Base-by-base conservation (phyloP, 805 yeast genomes). In the Starmerella sirachaensis region DNA sequence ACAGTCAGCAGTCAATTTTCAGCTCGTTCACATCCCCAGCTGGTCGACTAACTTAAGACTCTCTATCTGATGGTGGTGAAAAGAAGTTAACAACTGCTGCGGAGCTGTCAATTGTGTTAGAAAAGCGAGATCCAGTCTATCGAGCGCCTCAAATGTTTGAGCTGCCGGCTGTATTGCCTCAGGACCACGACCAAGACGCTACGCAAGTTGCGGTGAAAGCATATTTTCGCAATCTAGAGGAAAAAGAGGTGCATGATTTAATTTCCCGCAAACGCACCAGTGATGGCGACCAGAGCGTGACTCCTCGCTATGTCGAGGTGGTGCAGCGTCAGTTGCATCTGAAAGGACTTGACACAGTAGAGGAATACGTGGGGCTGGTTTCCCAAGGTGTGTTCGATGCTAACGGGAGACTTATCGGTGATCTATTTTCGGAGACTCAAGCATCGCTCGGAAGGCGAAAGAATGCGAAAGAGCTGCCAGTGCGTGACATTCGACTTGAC, bases 291-390 rank as follows among this genome's bases (percentile, higher is more conserved):
- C 33, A 14, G 5, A 23, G 22, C 28, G 24, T 5, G 23, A 19
- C 18, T 11, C 13, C 19, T 13, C 27, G 14, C 7, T 33, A 25
- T 16, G 35, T 38, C 21, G 42, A 33, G 38, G 14, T 14, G n/a
- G 16, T 33, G 18, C 6, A 4, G n/a, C 12, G 3, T 4, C 11
- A 13, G n/a, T 7, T 17, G 23, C 16, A 8, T 9, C 22, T 31
- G 6, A 16, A 16, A 10, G 33, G 36, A n/a, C n/a, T n/a, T n/a
- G n/a, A n/a, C n/a, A n/a, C n/a, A 6, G 24, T 11, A 12, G 11
- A 29, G 16, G 20, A 31, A 8, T 45, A 31, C 22, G 20, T 42
- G 10, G 49, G 49, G 6, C 34, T 45, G 12, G 39, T 35, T 2
- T 42, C 49, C 5, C 33, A 37, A 11, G 30, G 40, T 13, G 33